Conservation (phyloP, 2,329 filamentous ascomycete genomes). For the Aspergillus versicolor region DNA sequence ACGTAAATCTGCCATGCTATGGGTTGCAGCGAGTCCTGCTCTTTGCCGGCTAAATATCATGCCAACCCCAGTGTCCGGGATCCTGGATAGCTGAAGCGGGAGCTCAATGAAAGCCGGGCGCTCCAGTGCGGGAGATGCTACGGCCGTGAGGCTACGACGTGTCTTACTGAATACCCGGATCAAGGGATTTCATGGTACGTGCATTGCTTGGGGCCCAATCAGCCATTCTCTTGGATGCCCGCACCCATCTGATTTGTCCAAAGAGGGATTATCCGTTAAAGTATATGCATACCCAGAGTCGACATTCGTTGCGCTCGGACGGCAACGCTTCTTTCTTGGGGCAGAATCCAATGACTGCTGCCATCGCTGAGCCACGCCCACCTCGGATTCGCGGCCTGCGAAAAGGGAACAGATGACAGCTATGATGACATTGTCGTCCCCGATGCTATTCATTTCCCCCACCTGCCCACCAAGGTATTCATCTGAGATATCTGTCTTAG, state of each 20-base stretch:
- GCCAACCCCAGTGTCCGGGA: neutral
- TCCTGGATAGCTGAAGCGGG: neutral
- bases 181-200: neutral
- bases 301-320: conserved; percentile 2
- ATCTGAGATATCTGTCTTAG: neutral
- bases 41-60: neutral
- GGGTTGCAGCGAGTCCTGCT: neutral
- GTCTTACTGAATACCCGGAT: conserved; percentile 1
- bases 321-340: neutral
- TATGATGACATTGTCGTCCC: neutral
- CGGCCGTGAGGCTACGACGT: neutral
- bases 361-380: conserved; percentile 3
- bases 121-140: neutral
- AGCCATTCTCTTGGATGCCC: neutral
- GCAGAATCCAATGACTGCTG: neutral
- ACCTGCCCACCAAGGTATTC: neutral
- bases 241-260: conserved; percentile 9
- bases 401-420: neutral
- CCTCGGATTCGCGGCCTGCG: conserved; percentile 5
- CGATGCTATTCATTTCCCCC: neutral
- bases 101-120: neutral
- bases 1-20: neutral
- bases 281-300: neutral
- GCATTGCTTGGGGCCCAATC: conserved; percentile 7
- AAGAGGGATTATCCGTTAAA: conserved; percentile 1